Conservation (phyloP, 1,284 basidiomycete species). For the Cutaneotrichosporon sp. region DNA sequence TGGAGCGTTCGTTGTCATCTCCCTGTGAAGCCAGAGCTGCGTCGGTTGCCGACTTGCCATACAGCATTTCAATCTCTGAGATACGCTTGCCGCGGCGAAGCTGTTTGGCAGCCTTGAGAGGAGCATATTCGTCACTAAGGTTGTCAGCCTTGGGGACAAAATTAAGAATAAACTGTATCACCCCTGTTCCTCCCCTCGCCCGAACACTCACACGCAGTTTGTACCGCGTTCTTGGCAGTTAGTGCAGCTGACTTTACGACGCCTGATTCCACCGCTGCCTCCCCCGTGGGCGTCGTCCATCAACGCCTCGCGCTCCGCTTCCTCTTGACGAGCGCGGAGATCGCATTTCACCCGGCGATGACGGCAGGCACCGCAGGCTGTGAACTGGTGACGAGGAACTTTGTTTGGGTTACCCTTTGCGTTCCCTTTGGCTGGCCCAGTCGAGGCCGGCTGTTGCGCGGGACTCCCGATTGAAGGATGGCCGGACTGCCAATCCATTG, state of each 20-base stretch:
- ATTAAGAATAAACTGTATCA: not conserved
- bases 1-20: constrained; percentile 15
- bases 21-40: constrained; percentile 29
- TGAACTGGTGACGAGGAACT: constrained; percentile 71
- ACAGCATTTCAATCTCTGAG: constrained; percentile 63
- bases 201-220: constrained; percentile 70
- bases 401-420: constrained; percentile 44
- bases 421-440: not conserved
- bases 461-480: not conserved
- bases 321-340: constrained; percentile 42
- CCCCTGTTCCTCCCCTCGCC: no score
- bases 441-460: not conserved
- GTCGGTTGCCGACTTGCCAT: constrained; percentile 33
- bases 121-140: constrained; percentile 71
- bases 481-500: constrained; percentile 4
- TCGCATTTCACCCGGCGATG: constrained; percentile 60
- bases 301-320: constrained; percentile 19
- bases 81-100: constrained; percentile 74
- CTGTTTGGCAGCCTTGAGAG: constrained; percentile 78
- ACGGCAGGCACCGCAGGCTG: constrained; percentile 82
- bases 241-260: constrained; percentile 57
- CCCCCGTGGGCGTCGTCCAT: constrained; percentile 9
- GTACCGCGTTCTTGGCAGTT: constrained; percentile 79
- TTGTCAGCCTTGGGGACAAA: not conserved
- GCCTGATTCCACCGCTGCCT: not conserved